phyloP scores from a whole-genome alignment of 2,329 filamentous ascomycete species.

The Fusarium sp. region DNA sequence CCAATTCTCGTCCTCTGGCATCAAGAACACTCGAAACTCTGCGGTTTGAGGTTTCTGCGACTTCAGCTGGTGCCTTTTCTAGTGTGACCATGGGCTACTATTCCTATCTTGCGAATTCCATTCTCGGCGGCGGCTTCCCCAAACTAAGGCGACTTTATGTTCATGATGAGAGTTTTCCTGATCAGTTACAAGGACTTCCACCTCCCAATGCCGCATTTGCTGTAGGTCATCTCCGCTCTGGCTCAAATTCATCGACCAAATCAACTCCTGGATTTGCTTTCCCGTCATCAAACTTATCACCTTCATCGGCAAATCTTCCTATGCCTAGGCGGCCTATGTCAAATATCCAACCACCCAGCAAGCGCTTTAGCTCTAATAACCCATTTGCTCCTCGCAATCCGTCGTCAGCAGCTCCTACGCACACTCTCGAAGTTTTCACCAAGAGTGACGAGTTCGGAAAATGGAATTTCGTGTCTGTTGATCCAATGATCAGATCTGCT shows the following conservation, averaged over 20 bases:
- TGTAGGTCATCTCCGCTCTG: slow-evolving; percentile 50
- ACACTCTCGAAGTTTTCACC: slow-evolving; percentile 71
- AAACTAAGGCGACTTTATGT: slow-evolving; percentile 84
- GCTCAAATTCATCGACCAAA: slow-evolving; percentile 50
- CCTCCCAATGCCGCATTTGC: slow-evolving; percentile 66
- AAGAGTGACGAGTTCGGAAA: slow-evolving; percentile 70
- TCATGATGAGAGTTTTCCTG: slow-evolving; percentile 84
- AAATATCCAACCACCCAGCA: slow-evolving; percentile 47
- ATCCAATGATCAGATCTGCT: slow-evolving; percentile 50
- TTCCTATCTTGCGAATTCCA: slow-evolving; percentile 84
- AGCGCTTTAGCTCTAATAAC: slow-evolving; percentile 72
- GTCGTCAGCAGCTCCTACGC: slow-evolving; percentile 58
- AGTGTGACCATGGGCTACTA: slow-evolving; percentile 77
- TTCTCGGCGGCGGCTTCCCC: slow-evolving; percentile 81
- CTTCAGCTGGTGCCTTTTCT: slow-evolving; percentile 68
- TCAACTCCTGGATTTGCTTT: slow-evolving; percentile 46
- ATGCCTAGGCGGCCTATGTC: slow-evolving; percentile 49
- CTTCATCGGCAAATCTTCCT: slow-evolving; percentile 43
- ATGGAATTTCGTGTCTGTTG: slow-evolving; percentile 70
- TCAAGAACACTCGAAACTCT: slow-evolving; percentile 79
- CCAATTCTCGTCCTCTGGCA: slow-evolving; percentile 69
- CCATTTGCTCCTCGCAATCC: slow-evolving; percentile 62
- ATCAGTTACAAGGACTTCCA: slow-evolving; percentile 79
- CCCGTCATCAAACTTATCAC: slow-evolving; percentile 38
- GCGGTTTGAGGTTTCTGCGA: slow-evolving; percentile 84